Base-by-base conservation (phyloP, 164 flowering plant genomes). In the Paratinospora sagittata region DNA sequence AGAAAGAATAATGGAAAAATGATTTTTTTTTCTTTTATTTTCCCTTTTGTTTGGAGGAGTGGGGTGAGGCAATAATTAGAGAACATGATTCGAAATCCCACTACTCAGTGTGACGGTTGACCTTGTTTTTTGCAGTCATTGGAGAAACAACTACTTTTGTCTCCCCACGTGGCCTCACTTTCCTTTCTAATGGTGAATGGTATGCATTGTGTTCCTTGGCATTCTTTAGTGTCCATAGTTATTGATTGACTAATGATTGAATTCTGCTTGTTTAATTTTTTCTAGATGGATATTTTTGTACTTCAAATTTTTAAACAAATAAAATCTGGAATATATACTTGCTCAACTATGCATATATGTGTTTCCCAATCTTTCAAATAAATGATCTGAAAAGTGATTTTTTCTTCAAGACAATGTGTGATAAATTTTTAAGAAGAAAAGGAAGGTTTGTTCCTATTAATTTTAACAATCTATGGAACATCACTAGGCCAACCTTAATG, bases 101-200 rank as follows among this genome's bases (percentile, higher is more conserved):
- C 16, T 72, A 27, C 3, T 33, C 2, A 10, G 58, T 61, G n/a
- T 65, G 39, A 26, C 66, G 43, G 62, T 27, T 47, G 27, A 24
- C 14, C 39, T 64, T 61, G 72, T 13, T 69, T 27, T 70, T 74
- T 84, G 86, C 92, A 93, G 98, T 90, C 74, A 83, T 91, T 73
- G 97, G 97, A 73, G 98, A 93, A 84, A 93, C 96, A 19, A 67
- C 88, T 39, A 91, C 97, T 39, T 88, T 90, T 70, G 63, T 81
- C 36, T 65, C 86, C 49, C 92, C 98, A 24, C 34, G 77, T 47
- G 87, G 83, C 7, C 78, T 77, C 60, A 72, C 84, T 57, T 88
- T 92, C 75, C 87, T 94, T 67, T 88, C 94, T 10, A 94, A 94
- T 81, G 97, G 98, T 41, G 98, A 94, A 85, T 94, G 98, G 98